Base-by-base conservation (phyloP, 2,329 filamentous ascomycete species). In the Curvularia sp. region DNA sequence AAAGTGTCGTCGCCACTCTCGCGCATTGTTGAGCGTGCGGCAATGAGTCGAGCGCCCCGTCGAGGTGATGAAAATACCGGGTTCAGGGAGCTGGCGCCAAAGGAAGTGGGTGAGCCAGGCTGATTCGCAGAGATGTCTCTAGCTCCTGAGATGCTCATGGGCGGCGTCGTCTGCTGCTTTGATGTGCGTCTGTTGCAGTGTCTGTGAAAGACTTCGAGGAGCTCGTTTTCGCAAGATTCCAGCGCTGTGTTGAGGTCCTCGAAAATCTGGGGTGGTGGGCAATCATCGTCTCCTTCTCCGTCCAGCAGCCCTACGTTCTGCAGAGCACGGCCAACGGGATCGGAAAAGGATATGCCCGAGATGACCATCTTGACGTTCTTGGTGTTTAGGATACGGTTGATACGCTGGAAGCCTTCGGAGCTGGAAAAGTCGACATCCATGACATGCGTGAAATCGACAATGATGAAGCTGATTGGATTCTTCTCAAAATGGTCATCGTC, bases 351-450 rank as follows among this genome's bases (percentile, higher is more conserved):
- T 2, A 98, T 86, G 1, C 93, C 92, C 52, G 92, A 95, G 56
- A 99, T 83, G 13, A 95, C 86, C 57, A 97, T 86, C 56, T 89
- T 85, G 34, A 99, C 91, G 25, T 88, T 87, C 71, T 92, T 91
- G 63, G 88, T 87, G 60, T 87, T 82, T 2, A 98, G 81, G 19
- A 98, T 84, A 21, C 95, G 87, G 73, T 93, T 95, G 77, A 99
- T 93, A 13, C 93, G 90, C 59, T 91, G 93, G 74, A 99, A 98
- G 0, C 92, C 95, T 76, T 99, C 95, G 1, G 93, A 94, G 1
- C 95, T 94, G 0, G 94, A 98, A 75, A 97, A 99, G 77, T 99
- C 95, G 21, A 98, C 86, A 7, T 94, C 95, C 13, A 90, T 93
- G 41, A 99, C 95, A 62, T 95, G 90, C 63, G 87, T 88, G 68